phyloP scores from a whole-genome alignment of 352 stramenopile species.

The Globisporangium acanthophoron region DNA sequence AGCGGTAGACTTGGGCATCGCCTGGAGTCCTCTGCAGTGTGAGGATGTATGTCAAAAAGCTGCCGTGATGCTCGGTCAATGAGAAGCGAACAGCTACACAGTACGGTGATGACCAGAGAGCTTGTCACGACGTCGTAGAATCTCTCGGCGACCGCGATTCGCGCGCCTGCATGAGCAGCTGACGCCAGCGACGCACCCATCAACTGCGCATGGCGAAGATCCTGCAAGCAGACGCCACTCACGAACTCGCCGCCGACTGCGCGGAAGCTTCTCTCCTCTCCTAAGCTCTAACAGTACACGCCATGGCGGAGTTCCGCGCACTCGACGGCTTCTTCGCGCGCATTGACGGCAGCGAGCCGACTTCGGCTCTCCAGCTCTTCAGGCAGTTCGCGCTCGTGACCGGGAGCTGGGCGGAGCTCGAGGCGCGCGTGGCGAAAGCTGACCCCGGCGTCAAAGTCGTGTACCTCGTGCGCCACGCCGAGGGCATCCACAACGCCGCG shows the following conservation, averaged over 20 bases:
- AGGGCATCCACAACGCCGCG: slow-evolving; percentile 68
- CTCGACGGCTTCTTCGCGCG: slow-evolving; percentile 29
- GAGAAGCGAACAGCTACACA: too few relatives aligned
- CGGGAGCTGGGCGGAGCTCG: slow-evolving; percentile 20
- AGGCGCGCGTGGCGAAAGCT: slow-evolving; percentile 13
- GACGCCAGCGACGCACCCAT: not conserved
- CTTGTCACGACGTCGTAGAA: too few relatives aligned
- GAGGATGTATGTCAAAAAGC: too few relatives aligned
- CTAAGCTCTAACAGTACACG: not conserved
- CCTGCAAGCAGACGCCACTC: not conserved
- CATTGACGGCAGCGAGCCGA: not conserved
- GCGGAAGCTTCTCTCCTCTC: not conserved
- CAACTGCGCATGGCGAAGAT: not conserved
- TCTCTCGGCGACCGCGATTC: too few relatives aligned
- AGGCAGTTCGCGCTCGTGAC: slow-evolving; percentile 25
- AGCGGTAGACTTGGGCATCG: too few relatives aligned
- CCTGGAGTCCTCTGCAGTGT: too few relatives aligned
- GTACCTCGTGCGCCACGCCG: slow-evolving; percentile 72
- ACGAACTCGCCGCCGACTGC: not conserved
- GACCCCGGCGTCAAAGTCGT: slow-evolving; percentile 47
- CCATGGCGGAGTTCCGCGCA: slow-evolving; percentile 10
- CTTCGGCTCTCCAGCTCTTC: slow-evolving; percentile 18
- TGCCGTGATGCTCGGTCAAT: too few relatives aligned
- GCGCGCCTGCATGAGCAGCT: not conserved
- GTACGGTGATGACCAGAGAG: too few relatives aligned